phyloP scores from a whole-genome alignment of 768 basidiomycete species.

The Pulveroboletus ravenelii region DNA sequence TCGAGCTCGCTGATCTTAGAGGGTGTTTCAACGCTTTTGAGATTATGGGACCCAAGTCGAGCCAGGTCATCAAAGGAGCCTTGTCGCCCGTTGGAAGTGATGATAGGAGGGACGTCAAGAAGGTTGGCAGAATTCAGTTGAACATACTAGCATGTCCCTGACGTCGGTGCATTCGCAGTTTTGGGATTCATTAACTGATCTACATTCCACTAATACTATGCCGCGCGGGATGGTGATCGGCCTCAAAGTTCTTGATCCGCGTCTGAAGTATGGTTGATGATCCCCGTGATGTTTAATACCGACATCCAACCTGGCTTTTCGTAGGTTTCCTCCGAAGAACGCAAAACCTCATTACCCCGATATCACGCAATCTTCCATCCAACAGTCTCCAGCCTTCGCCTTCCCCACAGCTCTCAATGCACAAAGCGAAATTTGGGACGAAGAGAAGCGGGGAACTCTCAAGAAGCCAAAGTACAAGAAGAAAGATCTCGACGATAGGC shows the following conservation, averaged over 20 bases:
- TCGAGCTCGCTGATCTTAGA: slow-evolving; percentile 70
- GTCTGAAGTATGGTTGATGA: slow-evolving; percentile 58
- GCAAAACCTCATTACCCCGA: slow-evolving; percentile 40
- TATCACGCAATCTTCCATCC: slow-evolving; percentile 20
- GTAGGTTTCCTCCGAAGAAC: slow-evolving; percentile 82
- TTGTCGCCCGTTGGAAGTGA: slow-evolving; percentile 48
- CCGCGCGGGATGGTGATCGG: slow-evolving; percentile 77
- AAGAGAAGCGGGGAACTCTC: slow-evolving; percentile 49
- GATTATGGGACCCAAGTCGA: slow-evolving; percentile 82
- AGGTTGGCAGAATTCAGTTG: slow-evolving; percentile 36
- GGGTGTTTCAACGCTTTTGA: slow-evolving; percentile 78
- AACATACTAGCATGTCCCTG: not conserved
- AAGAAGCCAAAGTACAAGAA: slow-evolving; percentile 69
- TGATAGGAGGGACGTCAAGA: slow-evolving; percentile 50
- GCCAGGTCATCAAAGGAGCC: slow-evolving; percentile 65
- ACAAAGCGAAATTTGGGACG: slow-evolving; percentile 66
- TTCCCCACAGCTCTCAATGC: slow-evolving; percentile 60
- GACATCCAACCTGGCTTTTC: not conserved
- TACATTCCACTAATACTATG: slow-evolving; percentile 63
- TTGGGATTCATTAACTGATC: slow-evolving; percentile 56
- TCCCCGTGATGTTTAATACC: not conserved
- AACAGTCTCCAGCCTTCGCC: slow-evolving; percentile 27
- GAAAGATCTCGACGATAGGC: slow-evolving; percentile 80
- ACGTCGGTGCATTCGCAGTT: slow-evolving; percentile 15
- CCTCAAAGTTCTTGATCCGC: slow-evolving; percentile 78